Percentiles rank a stretch among this genome's conserved stretches.
These are phyloP conservation scores for Cerrena zonata DNA, from an alignment of 1,284 basidiomycete genomes.

Conservation along the genomic window DNA sequence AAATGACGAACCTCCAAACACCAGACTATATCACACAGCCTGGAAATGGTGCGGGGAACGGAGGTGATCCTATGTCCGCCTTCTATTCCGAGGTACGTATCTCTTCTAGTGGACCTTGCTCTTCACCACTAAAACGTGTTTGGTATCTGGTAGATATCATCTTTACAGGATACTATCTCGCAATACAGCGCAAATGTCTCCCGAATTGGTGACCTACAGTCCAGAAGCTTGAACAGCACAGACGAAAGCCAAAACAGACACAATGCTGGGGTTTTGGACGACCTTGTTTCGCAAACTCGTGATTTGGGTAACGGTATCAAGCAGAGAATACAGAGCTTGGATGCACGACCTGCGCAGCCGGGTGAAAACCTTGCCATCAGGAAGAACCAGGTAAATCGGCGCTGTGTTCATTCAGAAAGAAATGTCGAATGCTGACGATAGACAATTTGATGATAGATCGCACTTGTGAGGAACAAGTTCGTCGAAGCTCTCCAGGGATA, in stretches of 20 bases:
- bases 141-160: conserved; percentile 24
- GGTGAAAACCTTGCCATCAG: conserved; percentile 57
- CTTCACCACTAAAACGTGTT: neutral
- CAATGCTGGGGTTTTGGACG: conserved; percentile 45
- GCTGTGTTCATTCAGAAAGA: neutral
- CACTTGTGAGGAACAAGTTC: conserved; percentile 55
- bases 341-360: conserved; percentile 28
- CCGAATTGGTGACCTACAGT: conserved; percentile 54
- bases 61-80: conserved; percentile 30
- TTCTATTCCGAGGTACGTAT: conserved; percentile 37
- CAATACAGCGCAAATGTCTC: conserved; percentile 52
- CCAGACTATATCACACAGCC: conserved; percentile 16
- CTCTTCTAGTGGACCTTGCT: neutral
- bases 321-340: conserved; percentile 58
- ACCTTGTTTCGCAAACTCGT: conserved; percentile 59
- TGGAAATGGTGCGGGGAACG: conserved; percentile 21
- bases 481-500: conserved; percentile 66
- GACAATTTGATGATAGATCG: neutral
- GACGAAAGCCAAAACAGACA: conserved; percentile 43
- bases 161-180: conserved; percentile 56
- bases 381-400: conserved; percentile 57
- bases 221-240: conserved; percentile 52
- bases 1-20: conserved; percentile 27
- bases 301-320: conserved; percentile 58
- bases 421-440: neutral